These are phyloP conservation scores for Blastomyces parvus DNA, from an alignment of 2,329 filamentous ascomycete species.

Conservation along the genomic window DNA sequence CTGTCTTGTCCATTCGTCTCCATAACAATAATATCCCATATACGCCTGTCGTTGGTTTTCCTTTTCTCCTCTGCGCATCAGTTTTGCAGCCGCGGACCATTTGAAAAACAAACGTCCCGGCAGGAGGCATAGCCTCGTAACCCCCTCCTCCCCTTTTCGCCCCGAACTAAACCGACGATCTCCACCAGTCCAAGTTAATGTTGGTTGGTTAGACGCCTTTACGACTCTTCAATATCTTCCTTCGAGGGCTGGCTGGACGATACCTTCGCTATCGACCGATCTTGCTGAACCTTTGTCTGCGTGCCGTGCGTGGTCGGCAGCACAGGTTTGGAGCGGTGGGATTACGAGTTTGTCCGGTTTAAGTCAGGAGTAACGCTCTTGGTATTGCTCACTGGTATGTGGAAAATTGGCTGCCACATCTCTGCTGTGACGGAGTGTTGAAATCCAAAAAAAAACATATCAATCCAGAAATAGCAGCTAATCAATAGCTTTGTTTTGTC, in stretches of 20 bases:
- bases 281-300: background rate
- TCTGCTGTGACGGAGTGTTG: background rate
- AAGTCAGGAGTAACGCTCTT: background rate
- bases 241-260: constrained; percentile 2
- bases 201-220: background rate
- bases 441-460: background rate
- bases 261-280: background rate
- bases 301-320: background rate
- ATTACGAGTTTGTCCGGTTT: background rate
- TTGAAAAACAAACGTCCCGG: constrained; percentile 2
- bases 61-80: background rate
- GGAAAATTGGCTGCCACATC: background rate
- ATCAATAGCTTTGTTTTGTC: background rate
- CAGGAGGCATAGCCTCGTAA: too few relatives aligned
- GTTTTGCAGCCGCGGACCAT: background rate
- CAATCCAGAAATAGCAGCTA: background rate
- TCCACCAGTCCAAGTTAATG: background rate
- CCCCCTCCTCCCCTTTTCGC: background rate
- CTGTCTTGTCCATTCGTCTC: background rate
- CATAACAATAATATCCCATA: background rate
- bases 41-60: background rate
- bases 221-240: background rate
- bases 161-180: background rate
- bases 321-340: background rate
- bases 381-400: background rate